Base-by-base conservation (phyloP, 1,284 basidiomycete genomes). In the Fomitopsis schrenkii region DNA sequence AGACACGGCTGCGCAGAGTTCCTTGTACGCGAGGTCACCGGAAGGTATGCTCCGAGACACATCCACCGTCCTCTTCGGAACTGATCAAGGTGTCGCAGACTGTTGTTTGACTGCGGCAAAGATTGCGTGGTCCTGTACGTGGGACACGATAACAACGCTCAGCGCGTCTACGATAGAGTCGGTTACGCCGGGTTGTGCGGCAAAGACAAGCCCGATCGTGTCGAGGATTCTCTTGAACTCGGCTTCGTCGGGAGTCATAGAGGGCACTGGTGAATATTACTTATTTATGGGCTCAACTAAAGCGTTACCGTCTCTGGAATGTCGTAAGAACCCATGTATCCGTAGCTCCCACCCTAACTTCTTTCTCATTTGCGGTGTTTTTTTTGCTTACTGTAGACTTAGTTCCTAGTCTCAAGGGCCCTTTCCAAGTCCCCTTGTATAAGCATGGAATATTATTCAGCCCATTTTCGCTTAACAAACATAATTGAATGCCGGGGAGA, bases 71-170 rank as follows among this genome's bases (percentile, higher is more conserved):
- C 57, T 60, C 44, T 53, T 63, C 61, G 61, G 58, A 40, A 38
- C 38, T 58, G 35, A 45, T 57, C 50, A 56, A 53, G n/a, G 30
- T 33, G 36, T 36, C 41, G 22, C 70, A 77, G 75, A 54, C 66
- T 76, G 57, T 67, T 77, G 59, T 70, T 73, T 66, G 71, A 73
- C 56, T 73, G 71, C 60, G 70, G 73, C 19, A 80, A 78, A 64
- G 70, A 76, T 45, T 71, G 64, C 55, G 80, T 82, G 19, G 79
- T 80, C 12, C 73, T 83, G 44, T 82, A 82, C 64, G 81, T 82
- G 46, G 79, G 78, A 2, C 75, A 78, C 67, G 73, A 75, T 56
- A 83, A 82, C 67, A 76, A 71, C 60, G 81, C 80, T 26, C 75
- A 77, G 61, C 75, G 75, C 64, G 78, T 83, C 50, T 83, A 83